Percentiles rank a stretch among this genome's conserved stretches.
Evolutionary conservation across 2,329 filamentous ascomycete species (phyloP).

Genomic region (Alternaria sp.): DNA sequence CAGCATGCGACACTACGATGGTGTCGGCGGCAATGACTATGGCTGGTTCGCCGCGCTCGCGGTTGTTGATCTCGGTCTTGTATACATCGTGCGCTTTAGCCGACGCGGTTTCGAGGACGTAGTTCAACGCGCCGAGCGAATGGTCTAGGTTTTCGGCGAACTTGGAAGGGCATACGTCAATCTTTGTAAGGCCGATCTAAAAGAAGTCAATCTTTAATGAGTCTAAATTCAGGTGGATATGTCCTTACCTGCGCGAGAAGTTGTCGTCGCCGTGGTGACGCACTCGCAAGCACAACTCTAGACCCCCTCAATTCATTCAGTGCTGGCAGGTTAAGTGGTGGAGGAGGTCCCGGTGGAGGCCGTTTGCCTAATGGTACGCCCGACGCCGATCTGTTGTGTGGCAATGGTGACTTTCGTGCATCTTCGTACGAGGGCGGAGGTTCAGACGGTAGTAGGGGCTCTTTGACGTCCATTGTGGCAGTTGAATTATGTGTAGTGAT

Average conservation of each 20-base stretch:
- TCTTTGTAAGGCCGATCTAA: slow-evolving; percentile 78
- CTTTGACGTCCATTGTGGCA: slow-evolving; percentile 18
- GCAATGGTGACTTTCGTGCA: slow-evolving; percentile 35
- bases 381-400: slow-evolving; percentile 27
- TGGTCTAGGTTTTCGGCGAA: slow-evolving; percentile 89
- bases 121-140: slow-evolving; percentile 87
- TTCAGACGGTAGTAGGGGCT: slow-evolving; percentile 43
- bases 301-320: slow-evolving; percentile 78
- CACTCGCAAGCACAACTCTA: slow-evolving; percentile 87
- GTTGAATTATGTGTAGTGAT: not conserved
- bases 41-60: slow-evolving; percentile 72
- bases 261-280: slow-evolving; percentile 83
- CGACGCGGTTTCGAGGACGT: slow-evolving; percentile 85
- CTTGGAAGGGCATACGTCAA: slow-evolving; percentile 85
- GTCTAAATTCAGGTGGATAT: not conserved
- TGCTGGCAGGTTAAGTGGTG: slow-evolving; percentile 80
- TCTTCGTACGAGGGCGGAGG: slow-evolving; percentile 56
- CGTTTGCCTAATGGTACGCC: slow-evolving; percentile 24
- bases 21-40: slow-evolving; percentile 93
- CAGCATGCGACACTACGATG: slow-evolving; percentile 78
- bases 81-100: slow-evolving; percentile 84
- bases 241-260: slow-evolving; percentile 74
- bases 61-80: slow-evolving; percentile 64
- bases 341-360: slow-evolving; percentile 55
- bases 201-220: not conserved